phyloP scores from a whole-genome alignment of 441 rosid genomes.

The Hura crepitans region DNA sequence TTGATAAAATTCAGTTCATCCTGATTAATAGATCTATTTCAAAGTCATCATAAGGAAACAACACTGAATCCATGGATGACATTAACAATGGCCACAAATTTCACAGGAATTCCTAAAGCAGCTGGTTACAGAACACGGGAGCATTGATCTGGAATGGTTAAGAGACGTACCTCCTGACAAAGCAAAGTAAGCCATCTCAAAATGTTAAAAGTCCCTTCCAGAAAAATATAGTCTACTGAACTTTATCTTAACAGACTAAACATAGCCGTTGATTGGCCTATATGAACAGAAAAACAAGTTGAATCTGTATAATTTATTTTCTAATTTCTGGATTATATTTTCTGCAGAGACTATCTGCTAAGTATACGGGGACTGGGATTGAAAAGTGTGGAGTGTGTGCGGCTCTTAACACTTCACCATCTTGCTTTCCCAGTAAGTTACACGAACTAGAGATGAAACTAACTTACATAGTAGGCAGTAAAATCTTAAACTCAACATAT shows the following conservation, averaged over 20 bases:
- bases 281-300: slow-evolving; percentile 2
- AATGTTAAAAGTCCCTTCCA: not conserved
- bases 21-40: slow-evolving; percentile 21
- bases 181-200: slow-evolving; percentile 62
- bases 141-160: slow-evolving; percentile 90
- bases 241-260: not conserved
- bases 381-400: slow-evolving; percentile 97
- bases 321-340: slow-evolving; percentile 14
- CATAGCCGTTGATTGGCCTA: not conserved
- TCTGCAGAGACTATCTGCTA: slow-evolving; percentile 77
- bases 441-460: slow-evolving; percentile 20
- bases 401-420: slow-evolving; percentile 92
- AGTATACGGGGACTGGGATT: slow-evolving; percentile 85
- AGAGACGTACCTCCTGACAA: slow-evolving; percentile 71
- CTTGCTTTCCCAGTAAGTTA: slow-evolving; percentile 92
- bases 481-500: slow-evolving; percentile 13
- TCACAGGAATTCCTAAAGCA: slow-evolving; percentile 86
- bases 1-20: slow-evolving; percentile 15
- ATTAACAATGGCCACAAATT: slow-evolving; percentile 25
- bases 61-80: slow-evolving; percentile 2
- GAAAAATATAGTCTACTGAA: slow-evolving; percentile 2
- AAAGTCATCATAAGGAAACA: slow-evolving; percentile 19
- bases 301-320: not conserved
- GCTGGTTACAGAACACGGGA: slow-evolving; percentile 69
- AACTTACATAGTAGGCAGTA: slow-evolving; percentile 14